Percentiles rank a stretch among this genome's conserved stretches.
Conservation (phyloP, 345 rosid genomes). For the Zanthoxylum bungeanum region DNA sequence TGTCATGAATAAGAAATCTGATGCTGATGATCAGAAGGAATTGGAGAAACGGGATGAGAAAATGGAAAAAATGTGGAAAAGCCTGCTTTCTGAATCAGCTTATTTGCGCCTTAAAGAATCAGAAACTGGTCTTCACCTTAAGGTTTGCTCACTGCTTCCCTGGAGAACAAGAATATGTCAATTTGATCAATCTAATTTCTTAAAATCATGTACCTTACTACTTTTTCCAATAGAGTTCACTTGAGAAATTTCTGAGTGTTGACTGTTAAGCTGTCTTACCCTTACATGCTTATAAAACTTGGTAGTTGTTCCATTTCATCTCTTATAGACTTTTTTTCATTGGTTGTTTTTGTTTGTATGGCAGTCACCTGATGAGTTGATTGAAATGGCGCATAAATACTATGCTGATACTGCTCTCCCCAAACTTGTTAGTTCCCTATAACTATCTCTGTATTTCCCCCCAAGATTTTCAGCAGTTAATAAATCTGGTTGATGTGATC, state of each 20-base stretch:
- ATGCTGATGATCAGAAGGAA: constrained; percentile 48
- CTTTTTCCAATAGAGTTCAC: constrained; percentile 9
- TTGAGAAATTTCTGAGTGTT: constrained; percentile 3
- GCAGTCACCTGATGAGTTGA: constrained; percentile 78
- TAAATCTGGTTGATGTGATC: constrained; percentile 12
- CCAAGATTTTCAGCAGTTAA: constrained; percentile 13
- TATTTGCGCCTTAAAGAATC: constrained; percentile 84
- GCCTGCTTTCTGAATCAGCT: constrained; percentile 67
- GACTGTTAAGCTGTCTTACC: not conserved
- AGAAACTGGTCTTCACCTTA: constrained; percentile 86
- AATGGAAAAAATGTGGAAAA: constrained; percentile 64
- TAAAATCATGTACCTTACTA: not conserved
- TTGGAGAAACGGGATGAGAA: constrained; percentile 56
- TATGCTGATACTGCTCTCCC: constrained; percentile 92
- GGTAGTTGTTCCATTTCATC: not conserved
- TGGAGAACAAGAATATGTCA: not conserved
- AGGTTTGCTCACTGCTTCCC: constrained; percentile 52
- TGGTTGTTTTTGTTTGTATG: constrained; percentile 13
- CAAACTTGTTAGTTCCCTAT: constrained; percentile 67
- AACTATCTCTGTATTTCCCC: constrained; percentile 11
- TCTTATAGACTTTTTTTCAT: not conserved
- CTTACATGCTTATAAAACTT: not conserved
- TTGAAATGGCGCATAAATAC: constrained; percentile 74
- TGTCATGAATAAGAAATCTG: constrained; percentile 49
- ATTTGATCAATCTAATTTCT: constrained; percentile 13